Evolutionary conservation across 257 asterid species (phyloP), one percentile per base, ranked within the genome.

Genomic region (Scutellaria barbata): DNA sequence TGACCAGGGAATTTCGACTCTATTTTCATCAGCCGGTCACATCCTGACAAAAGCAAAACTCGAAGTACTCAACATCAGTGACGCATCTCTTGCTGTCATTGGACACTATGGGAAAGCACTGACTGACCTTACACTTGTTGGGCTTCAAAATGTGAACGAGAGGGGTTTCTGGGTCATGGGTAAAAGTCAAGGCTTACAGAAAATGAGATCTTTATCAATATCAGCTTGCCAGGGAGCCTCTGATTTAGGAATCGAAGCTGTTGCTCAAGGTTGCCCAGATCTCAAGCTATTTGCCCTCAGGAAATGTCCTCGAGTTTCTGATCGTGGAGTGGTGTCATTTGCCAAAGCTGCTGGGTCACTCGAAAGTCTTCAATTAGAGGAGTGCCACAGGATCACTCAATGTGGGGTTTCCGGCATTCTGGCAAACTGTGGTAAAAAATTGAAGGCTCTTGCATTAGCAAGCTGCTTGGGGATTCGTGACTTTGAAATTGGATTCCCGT

Each of bases 81-180:
- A 93, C 52, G 73, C 83, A 55, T 86, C 98, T 9, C 89, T 93
- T 73, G 96, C 97, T 63, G 94, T 90, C 33, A 85, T 93, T 60
- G 97, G 97, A 55, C 90, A 76, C 48, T 89, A 84, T 70, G 95
- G 97, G 41, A 82, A 51, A 59, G 89, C 85, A 18, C 22, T 90
- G 80, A 82, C 87, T 4, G 89, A 85, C 64, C 80, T 93, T 18
- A 64, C 77, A 22, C 92, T 92, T 17, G 7, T 43, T 35, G 76
- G 80, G 69, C 95, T 93, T 68, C 86, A 81, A 76, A 89, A 83
- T 75, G 92, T 87, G 75, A 88, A 76, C 11, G 97, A 90, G 81
- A 82, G 85, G 76, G 98, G 98, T 30, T 88, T 93, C 73, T 93
- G 98, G 97, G 92, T 87, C 61, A 87, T 93, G 97, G 96, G 95